Base-by-base conservation (phyloP, 2,329 filamentous ascomycete species). In the Trichophyton equinum region DNA sequence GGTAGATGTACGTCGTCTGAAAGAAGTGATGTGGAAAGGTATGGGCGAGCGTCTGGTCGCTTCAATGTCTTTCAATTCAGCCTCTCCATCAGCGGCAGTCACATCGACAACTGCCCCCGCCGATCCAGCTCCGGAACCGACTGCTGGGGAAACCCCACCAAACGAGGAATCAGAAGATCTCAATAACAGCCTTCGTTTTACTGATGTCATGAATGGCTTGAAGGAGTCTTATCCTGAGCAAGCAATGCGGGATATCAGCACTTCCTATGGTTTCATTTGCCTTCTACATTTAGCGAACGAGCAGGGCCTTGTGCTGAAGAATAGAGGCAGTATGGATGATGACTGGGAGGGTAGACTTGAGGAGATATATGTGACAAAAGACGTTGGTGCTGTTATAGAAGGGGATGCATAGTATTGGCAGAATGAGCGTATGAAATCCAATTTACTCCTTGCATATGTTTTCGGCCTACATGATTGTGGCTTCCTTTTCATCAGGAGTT, bases 201-300 rank as follows among this genome's bases (percentile, higher is more conserved):
- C 91, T 0, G 79, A 87, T 20, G 85, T 99, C 62, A 95, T 99
- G 85, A 95, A 95, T 71, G 86, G 86, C 64, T 77, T 99, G 55
- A 88, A 95, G 71, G 76, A 80, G 3, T 90, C 96, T 6, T 99
- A 99, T 70, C 86, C 91, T 9, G 88, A 89, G 72, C 81, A 88
- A 66, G 84, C 85, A 63, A 89, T 99, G 84, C 85, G 87, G 63
- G 94, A 99, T 74, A 97, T 99, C 69, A 96, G 91, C 40, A 99
- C 94, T 0, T 95, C 81, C 15, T 87, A 82, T 66, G 95, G 94
- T 72, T 99, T 97, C 76, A 99, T 99, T 65, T 95, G 89, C 68
- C 76, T 96, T 62, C 77, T 96, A 65, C 91, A 96, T 74, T 72
- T 96, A 68, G 91, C 91, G 62, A 96, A 96, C 74, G 91, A 96